Evolutionary conservation across 1,139 yeast species (phyloP), one percentile per base, ranked within the genome.

Genomic region (Candida labiduridarum): DNA sequence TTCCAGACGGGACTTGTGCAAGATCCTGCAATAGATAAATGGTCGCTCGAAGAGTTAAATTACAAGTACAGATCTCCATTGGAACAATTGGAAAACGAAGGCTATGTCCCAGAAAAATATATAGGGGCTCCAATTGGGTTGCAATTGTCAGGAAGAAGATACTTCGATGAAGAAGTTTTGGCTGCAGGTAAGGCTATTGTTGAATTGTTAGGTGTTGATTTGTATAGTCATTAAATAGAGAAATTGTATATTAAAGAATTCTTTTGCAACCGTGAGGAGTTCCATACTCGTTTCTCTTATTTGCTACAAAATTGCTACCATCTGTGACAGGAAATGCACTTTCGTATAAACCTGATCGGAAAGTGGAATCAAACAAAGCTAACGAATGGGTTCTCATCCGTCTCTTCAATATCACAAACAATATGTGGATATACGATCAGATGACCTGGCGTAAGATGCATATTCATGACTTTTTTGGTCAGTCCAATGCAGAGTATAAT

Each of bases 1-100:
- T 71, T 83, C 66, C 89, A 87, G 60, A 79, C 88, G 8, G 86
- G 87, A 12, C 65, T 83, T 55, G 72, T 65, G 60, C 88, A 82
- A 60, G 88, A 84, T 61, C 80, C 80, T n/a, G 48, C 56, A 8
- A 49, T 69, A 35, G 81, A 76, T 59, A 63, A 64, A 53, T 76
- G 80, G 80, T 74, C 66, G 16, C 66, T 61, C n/a, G 61, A 63
- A 34, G 70, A 68, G 46, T 56, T 59, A 29, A 51, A 56, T 25
- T 69, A 68, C 56, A 52, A 62, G 48, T 66, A 56, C 43, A 66
- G 85, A 70, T 74, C 76, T 48, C 66, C 62, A 6, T 61, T 80
- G 53, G 86, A 82, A 57, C 64, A 73, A 57, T 69, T 81, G 43
- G 76, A 71, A 54, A 66, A 65, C 43, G 58, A 56, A 12, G 56